Evolutionary conservation across 331 rosid genomes (phyloP), one percentile per base, ranked within the genome.

Genomic region (Erythrophleum ivorense): DNA sequence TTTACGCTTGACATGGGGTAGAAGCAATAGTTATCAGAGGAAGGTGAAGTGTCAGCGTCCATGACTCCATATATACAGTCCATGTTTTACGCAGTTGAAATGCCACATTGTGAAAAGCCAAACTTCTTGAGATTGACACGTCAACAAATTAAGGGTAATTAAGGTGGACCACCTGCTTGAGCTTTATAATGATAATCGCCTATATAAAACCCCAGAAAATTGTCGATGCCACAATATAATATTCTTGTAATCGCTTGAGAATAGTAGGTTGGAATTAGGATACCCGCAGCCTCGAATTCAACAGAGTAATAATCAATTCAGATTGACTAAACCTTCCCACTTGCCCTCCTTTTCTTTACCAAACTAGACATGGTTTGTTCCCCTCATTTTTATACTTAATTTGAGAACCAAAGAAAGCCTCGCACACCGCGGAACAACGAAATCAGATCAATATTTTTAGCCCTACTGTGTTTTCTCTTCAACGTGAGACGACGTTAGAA

Each of bases 301-400:
- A 58, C 70, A 41, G 29, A 64, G 49, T 48, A 71, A 84, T 71
- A 24, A 81, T 85, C 80, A 77, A 18, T 64, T 71, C 36, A 13
- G 67, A 80, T 63, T 80, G 76, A 80, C 80, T 62, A 80, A 80
- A 45, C 70, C 75, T 63, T 45, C 80, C 77, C 57, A 80, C 82
- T 84, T 41, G 57, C 66, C 48, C 38, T 67, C 16, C 13, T 71
- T 77, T 84, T 62, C 82, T 64, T 46, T 70, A 84, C 87, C 85
- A 84, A 80, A 80, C 81, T 40, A 38, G 36, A 43, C 54, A 53
- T 67, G 45, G 14, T 74, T 80, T 78, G 16, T 62, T 34, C 40
- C 43, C 18, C 50, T 45, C 49, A 36, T 9, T 21, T 73, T 60
- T 46, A 65, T 43, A 19, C 46, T 53, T 55, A 15, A 15, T 7